These are phyloP conservation scores for Cercospora beticola DNA, from an alignment of 2,329 filamentous ascomycete species.

Conservation along the genomic window DNA sequence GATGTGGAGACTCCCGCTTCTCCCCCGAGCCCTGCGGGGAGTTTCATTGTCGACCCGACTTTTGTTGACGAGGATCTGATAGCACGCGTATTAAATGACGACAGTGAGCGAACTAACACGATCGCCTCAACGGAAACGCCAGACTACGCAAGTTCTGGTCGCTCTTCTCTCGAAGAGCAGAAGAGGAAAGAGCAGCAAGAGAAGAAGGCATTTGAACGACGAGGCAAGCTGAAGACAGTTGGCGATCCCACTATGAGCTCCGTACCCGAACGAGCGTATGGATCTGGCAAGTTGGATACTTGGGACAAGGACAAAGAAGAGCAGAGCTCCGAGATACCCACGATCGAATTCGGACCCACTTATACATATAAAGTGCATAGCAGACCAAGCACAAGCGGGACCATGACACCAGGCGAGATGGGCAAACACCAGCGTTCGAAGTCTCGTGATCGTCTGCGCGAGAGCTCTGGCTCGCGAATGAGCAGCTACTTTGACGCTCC, in stretches of 20 bases:
- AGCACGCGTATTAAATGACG: constrained; percentile 38
- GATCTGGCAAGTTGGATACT: constrained; percentile 34
- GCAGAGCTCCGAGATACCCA: constrained; percentile 61
- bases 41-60: constrained; percentile 33
- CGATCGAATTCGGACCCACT: constrained; percentile 84
- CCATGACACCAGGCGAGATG: constrained; percentile 44
- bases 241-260: constrained; percentile 54
- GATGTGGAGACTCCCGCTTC: constrained; percentile 24
- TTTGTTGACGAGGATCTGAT: constrained; percentile 47
- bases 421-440: constrained; percentile 30
- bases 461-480: constrained; percentile 26
- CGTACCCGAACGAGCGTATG: constrained; percentile 42
- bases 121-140: constrained; percentile 56
- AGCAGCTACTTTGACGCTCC: constrained; percentile 23
- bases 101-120: constrained; percentile 27
- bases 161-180: constrained; percentile 45
- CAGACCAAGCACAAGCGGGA: constrained; percentile 57
- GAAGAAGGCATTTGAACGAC: constrained; percentile 64
- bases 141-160: constrained; percentile 71
- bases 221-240: constrained; percentile 77
- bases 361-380: constrained; percentile 61
- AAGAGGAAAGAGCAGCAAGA: constrained; percentile 43
- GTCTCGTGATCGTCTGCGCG: constrained; percentile 31
- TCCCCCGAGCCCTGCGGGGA: constrained; percentile 27
- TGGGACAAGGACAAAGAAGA: constrained; percentile 37